phyloP scores from a whole-genome alignment of 176 grass and related monocot species.

The Themeda triandra region DNA sequence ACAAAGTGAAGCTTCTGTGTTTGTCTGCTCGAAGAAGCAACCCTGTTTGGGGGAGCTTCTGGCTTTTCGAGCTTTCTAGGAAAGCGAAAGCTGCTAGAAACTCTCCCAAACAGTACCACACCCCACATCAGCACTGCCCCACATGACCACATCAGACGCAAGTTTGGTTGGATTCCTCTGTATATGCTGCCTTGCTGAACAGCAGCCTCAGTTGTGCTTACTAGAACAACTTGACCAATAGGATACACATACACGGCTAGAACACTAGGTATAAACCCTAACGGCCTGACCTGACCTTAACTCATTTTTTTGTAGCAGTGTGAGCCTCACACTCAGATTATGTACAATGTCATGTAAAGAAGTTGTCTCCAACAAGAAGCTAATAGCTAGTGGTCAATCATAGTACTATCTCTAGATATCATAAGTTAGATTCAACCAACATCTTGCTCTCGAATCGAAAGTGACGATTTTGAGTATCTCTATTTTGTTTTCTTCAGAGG shows the following conservation, averaged over 20 bases:
- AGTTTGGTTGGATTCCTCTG: background rate
- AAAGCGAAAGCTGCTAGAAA: background rate
- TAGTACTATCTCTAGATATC: background rate
- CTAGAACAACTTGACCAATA: background rate
- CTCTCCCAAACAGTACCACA: background rate
- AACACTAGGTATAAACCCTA: background rate
- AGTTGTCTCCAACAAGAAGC: background rate
- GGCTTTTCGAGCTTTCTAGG: background rate
- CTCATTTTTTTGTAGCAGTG: background rate
- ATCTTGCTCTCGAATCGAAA: background rate
- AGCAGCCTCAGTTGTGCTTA: background rate
- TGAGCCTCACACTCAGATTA: background rate
- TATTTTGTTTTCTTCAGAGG: conserved; percentile 45
- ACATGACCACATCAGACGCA: background rate
- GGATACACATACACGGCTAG: background rate
- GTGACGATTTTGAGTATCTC: background rate
- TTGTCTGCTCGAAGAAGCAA: background rate
- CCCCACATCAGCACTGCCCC: too few species aligned
- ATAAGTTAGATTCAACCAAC: background rate
- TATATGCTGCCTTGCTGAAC: background rate
- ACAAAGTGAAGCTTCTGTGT: background rate
- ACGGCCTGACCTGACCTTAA: background rate
- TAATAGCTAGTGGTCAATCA: too few species aligned
- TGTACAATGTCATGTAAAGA: background rate
- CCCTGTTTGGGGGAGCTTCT: background rate